phyloP scores from a whole-genome alignment of 2,329 filamentous ascomycete genomes.

The Colletotrichum theobromicola region DNA sequence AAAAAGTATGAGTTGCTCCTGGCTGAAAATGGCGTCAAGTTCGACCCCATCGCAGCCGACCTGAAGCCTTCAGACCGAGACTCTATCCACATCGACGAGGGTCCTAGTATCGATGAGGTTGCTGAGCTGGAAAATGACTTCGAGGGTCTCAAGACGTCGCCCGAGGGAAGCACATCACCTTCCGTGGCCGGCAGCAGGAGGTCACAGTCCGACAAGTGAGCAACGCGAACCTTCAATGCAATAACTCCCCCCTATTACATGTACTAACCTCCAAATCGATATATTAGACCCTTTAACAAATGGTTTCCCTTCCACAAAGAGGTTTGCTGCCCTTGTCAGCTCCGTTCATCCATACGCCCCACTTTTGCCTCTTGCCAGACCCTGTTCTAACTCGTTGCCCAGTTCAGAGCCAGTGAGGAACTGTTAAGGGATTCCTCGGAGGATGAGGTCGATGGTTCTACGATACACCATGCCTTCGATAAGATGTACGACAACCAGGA shows the following conservation, averaged over 20 bases:
- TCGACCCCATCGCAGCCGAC: constrained; percentile 68
- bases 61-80: constrained; percentile 37
- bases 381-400: background rate
- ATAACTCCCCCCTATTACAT: background rate
- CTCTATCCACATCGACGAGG: constrained; percentile 6
- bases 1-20: constrained; percentile 72
- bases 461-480: constrained; percentile 64
- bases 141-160: constrained; percentile 58
- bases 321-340: constrained; percentile 34
- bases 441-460: constrained; percentile 59
- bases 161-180: constrained; percentile 46
- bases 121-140: constrained; percentile 63
- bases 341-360: background rate
- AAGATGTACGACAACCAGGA: constrained; percentile 62
- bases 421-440: constrained; percentile 60
- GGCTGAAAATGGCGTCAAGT: constrained; percentile 69
- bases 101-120: constrained; percentile 48
- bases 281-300: constrained; percentile 35
- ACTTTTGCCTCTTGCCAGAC: background rate
- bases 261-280: background rate
- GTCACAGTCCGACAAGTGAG: constrained; percentile 31
- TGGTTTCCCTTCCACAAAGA: constrained; percentile 61
- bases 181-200: constrained; percentile 25
- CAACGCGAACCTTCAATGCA: background rate
- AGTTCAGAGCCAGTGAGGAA: constrained; percentile 59